These are phyloP conservation scores for Trichosanthes truncata DNA, from an alignment of 306 rosid species.

Conservation along the genomic window DNA sequence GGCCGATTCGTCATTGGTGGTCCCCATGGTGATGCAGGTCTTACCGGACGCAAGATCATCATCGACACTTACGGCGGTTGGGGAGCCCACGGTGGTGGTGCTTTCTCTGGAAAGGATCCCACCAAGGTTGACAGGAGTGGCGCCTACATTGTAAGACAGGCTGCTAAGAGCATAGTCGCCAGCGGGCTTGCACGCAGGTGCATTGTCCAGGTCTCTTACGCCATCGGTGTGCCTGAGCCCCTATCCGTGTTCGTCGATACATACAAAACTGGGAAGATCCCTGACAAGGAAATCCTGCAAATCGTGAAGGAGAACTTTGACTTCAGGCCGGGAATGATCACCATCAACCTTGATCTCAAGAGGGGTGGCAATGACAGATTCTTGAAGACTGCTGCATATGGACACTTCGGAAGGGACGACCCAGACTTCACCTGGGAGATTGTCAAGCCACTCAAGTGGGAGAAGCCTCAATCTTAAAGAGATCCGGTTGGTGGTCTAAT, in stretches of 20 bases:
- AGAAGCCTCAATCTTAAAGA: conserved; percentile 64
- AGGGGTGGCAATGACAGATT: conserved; percentile 80
- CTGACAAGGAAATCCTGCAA: conserved; percentile 84
- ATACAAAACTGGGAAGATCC: conserved; percentile 85
- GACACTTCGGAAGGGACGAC: conserved; percentile 98
- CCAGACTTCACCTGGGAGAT: conserved; percentile 98
- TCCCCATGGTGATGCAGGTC: conserved; percentile 99
- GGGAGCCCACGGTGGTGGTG: conserved; percentile 99
- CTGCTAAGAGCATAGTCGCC: conserved; percentile 95
- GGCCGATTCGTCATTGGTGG: conserved; percentile 99
- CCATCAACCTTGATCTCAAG: conserved; percentile 88
- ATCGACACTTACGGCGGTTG: conserved; percentile 97
- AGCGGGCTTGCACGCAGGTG: conserved; percentile 91
- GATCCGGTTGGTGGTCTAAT: not conserved
- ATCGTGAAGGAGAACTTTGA: conserved; percentile 90
- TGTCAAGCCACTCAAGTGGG: conserved; percentile 98
- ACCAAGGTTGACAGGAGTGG: conserved; percentile 99
- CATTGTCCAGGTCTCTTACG: conserved; percentile 91
- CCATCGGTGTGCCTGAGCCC: conserved; percentile 98
- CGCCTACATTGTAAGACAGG: conserved; percentile 92
- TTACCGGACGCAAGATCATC: conserved; percentile 94
- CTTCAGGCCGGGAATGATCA: conserved; percentile 98
- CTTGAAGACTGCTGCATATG: conserved; percentile 96
- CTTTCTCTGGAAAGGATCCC: conserved; percentile 99
- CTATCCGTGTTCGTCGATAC: conserved; percentile 74